These are phyloP conservation scores for Lepiota venenata DNA, from an alignment of 768 basidiomycete genomes.

Conservation along the genomic window DNA sequence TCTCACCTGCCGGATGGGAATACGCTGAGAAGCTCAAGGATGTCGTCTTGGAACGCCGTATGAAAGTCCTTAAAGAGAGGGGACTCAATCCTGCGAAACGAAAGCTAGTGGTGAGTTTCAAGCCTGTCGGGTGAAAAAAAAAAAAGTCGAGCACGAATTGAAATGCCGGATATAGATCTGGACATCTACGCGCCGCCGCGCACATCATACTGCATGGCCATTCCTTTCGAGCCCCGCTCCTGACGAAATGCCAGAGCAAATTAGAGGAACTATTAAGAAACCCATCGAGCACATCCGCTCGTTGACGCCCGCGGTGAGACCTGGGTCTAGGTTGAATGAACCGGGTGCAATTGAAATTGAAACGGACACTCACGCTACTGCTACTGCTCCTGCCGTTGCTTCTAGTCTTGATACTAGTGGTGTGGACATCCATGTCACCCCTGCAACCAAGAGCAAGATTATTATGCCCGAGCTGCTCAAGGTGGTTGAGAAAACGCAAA, in stretches of 20 bases:
- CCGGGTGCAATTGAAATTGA: too few species aligned
- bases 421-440: not conserved
- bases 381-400: too few species aligned
- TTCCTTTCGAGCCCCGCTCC: conserved; percentile 38
- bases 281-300: too few species aligned
- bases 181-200: conserved; percentile 92
- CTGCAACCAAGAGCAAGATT: conserved; percentile 5
- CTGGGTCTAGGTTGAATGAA: too few species aligned
- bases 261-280: too few species aligned
- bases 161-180: conserved; percentile 62
- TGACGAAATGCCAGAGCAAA: not conserved
- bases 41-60: conserved; percentile 82
- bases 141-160: not conserved
- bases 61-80: conserved; percentile 70
- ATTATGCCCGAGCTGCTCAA: conserved; percentile 50
- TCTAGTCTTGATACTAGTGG: too few species aligned
- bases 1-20: conserved; percentile 94
- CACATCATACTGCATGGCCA: conserved; percentile 96
- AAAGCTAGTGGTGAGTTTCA: conserved; percentile 59
- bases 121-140: not conserved
- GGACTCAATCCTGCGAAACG: conserved; percentile 60
- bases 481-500: conserved; percentile 93
- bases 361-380: too few species aligned
- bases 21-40: conserved; percentile 89
- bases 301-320: too few species aligned